Base-by-base conservation (phyloP, 2,329 filamentous ascomycete species). In the Venturia asperata region DNA sequence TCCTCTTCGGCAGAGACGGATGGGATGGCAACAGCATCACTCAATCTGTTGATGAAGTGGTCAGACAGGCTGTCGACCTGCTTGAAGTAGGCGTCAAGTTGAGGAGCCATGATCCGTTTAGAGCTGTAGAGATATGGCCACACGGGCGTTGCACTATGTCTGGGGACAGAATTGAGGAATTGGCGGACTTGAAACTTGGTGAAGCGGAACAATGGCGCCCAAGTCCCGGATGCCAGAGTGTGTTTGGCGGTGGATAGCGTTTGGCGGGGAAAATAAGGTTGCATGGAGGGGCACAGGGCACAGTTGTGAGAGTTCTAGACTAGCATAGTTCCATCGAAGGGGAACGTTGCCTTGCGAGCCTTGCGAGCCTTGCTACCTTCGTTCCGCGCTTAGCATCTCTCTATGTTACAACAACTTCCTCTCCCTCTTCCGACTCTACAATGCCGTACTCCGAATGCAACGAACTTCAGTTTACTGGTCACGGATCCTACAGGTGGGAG, bases 1-100 rank as follows among this genome's bases (percentile, higher is more conserved):
- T 89, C 88, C 74, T 94, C 91, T 68, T 97, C 92, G 61, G 93
- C 90, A 42, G 93, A 97, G 75, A 99, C 84, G 68, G 94, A 99
- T 24, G 94, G 94, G 72, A 99, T 99, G 63, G 92, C 93, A 67
- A 99, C 94, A 64, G 94, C 94, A 78, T 92, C 87, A 74, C 90
- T 85, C 67, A 99, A 86, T 71, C 93, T 88, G 72, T 95, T 89
- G 77, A 96, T 95, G 80, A 96, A 97, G 74, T 85, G 82, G 70
- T 87, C 85, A 62, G 91, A 84, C 72, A 92, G 82, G 74, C 79
- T 80, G 78, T 97, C 92, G 72, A 96, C 91, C 84, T 96, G 87
- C 79, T 91, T 87, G 83, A 97, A 97, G 82, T 89, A 97, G 69
- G 87, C 83, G 77, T 97, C 91, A 71, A 99, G 86, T 77, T 95